Percentiles rank a stretch among this genome's conserved stretches.
Conservation (phyloP, 2,329 filamentous ascomycete genomes). For the Exophiala aquamarina region DNA sequence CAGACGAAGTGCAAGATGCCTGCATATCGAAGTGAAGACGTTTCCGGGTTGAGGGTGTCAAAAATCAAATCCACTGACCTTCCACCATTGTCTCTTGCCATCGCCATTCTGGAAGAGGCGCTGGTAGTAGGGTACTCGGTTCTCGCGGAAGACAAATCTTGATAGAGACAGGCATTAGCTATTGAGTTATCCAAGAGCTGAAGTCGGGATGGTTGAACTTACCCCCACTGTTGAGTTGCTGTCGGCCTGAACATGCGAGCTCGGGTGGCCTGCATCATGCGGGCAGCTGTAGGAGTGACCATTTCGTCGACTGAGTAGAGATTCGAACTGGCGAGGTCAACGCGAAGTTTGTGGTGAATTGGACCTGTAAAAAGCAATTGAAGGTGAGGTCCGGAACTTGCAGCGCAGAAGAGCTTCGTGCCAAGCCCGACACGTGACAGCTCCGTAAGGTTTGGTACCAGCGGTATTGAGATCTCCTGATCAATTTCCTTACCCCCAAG, state of each 20-base stretch:
- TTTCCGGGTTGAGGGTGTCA: neutral
- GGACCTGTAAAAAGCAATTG: neutral
- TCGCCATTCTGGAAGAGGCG: slow-evolving; percentile 66
- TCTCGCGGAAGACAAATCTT: slow-evolving; percentile 62
- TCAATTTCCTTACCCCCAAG: neutral
- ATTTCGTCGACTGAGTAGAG: slow-evolving; percentile 21
- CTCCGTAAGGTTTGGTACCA: neutral
- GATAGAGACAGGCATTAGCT: neutral
- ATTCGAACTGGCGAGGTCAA: neutral
- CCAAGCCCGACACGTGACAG: slow-evolving; percentile 20
- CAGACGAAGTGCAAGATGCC: no score
- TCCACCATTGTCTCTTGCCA: slow-evolving; percentile 66
- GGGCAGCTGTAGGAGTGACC: slow-evolving; percentile 29
- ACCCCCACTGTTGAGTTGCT: slow-evolving; percentile 24
- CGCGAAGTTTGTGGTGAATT: slow-evolving; percentile 6
- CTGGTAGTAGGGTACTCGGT: slow-evolving; percentile 68
- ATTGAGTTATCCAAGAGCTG: neutral
- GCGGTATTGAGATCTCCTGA: slow-evolving; percentile 17
- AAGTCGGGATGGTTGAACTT: slow-evolving; percentile 4
- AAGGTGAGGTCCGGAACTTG: slow-evolving; percentile 11
- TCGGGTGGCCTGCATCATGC: slow-evolving; percentile 30
- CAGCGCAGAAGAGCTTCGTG: slow-evolving; percentile 8
- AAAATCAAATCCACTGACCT: slow-evolving; percentile 52
- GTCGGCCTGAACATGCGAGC: slow-evolving; percentile 26
- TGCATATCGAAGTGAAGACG: no score